Conservation (phyloP, 2,329 filamentous ascomycete genomes). For the Didymella glomerata region DNA sequence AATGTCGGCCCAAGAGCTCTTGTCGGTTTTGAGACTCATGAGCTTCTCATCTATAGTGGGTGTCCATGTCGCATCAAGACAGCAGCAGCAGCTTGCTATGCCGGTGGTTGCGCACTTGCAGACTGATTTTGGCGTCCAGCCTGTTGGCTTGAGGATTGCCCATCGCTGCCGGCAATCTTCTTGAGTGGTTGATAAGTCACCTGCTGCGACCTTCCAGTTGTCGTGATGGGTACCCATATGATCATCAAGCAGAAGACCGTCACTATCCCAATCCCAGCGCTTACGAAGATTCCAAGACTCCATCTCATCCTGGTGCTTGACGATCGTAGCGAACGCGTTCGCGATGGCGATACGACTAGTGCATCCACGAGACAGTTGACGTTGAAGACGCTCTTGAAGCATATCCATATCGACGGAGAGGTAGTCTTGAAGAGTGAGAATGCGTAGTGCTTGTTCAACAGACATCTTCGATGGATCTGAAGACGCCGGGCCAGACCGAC, state of each 20-base stretch:
- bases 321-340: neutral
- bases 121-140: neutral
- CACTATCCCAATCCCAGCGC: neutral
- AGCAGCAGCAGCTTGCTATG: neutral
- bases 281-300: neutral
- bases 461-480: neutral
- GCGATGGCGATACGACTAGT: neutral
- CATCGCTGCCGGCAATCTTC: slow-evolving; percentile 3
- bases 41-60: neutral
- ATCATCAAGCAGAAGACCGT: neutral
- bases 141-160: neutral
- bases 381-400: neutral
- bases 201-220: neutral
- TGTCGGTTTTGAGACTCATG: neutral
- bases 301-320: neutral
- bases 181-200: neutral
- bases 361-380: neutral
- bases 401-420: neutral
- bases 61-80: neutral
- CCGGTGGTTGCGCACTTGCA: neutral
- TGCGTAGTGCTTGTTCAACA: neutral
- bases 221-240: neutral
- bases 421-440: neutral
- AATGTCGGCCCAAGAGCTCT: neutral
- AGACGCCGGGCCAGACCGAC: neutral